Conservation (phyloP, 2,329 filamentous ascomycete species). For the Neonectria magnoliae region DNA sequence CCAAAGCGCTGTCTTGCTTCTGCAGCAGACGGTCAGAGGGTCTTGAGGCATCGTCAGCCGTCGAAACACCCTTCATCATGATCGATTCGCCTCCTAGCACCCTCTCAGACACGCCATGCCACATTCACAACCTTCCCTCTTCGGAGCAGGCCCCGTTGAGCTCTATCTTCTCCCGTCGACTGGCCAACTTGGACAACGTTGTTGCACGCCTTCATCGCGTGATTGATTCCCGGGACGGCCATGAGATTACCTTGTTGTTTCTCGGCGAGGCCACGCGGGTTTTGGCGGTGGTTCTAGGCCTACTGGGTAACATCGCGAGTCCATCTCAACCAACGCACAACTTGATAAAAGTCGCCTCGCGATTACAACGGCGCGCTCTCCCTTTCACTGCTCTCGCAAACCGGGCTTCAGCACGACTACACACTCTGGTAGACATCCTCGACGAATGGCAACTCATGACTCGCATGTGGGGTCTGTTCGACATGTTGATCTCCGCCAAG, state of each 20-base stretch:
- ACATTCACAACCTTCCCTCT: neutral
- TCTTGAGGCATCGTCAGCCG: no score
- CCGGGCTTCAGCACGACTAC: conserved; percentile 3
- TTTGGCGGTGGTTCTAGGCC: conserved; percentile 9
- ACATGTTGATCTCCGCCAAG: conserved; percentile 20
- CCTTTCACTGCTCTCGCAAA: neutral
- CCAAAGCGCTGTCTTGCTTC: neutral
- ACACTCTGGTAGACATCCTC: conserved; percentile 13
- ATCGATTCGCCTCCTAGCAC: neutral
- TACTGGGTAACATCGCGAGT: conserved; percentile 9
- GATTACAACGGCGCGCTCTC: neutral
- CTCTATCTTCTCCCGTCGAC: neutral
- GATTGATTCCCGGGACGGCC: conserved; percentile 14
- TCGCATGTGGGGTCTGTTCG: conserved; percentile 20
- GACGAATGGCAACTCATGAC: conserved; percentile 25
- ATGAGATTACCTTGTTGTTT: conserved; percentile 19
- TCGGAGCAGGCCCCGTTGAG: neutral
- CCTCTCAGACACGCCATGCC: neutral
- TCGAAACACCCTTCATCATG: neutral
- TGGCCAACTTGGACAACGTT: neutral
- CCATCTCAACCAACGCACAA: neutral
- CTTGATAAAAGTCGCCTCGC: neutral
- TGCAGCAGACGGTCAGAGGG: neutral
- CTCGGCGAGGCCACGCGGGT: conserved; percentile 13
- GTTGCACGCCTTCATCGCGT: conserved; percentile 9